Evolutionary conservation across 768 basidiomycete genomes (phyloP).

Genomic region (Floccularia luteovirens): DNA sequence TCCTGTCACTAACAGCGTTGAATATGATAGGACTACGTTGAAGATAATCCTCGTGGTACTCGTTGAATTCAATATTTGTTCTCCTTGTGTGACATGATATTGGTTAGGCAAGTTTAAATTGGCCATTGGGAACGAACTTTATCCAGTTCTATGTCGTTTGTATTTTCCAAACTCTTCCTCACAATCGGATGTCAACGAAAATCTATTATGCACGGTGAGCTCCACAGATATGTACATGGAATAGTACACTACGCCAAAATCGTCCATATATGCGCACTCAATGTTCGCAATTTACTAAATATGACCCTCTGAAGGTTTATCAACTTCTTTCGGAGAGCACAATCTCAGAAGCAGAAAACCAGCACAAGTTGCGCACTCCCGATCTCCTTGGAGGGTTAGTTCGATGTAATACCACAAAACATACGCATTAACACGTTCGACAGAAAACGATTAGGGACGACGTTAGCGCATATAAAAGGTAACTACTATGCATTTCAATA

Average conservation of each 20-base stretch:
- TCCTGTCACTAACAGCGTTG: background rate
- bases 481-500: background rate
- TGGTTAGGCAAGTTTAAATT: slow-evolving; percentile 3
- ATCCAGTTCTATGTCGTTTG: slow-evolving; percentile 8
- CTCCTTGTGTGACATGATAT: slow-evolving; percentile 1
- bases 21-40: slow-evolving; percentile 10
- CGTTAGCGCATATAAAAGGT: slow-evolving; percentile 44
- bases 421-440: background rate
- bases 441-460: slow-evolving; percentile 39
- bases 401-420: background rate
- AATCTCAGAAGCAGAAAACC: slow-evolving; percentile 30
- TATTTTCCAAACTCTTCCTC: background rate
- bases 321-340: slow-evolving; percentile 43
- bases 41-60: slow-evolving; percentile 9
- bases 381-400: slow-evolving; percentile 42
- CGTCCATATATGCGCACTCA: slow-evolving; percentile 11
- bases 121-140: slow-evolving; percentile 8
- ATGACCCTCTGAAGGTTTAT: slow-evolving; percentile 34
- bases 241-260: too few relatives aligned
- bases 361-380: slow-evolving; percentile 34
- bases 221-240: background rate
- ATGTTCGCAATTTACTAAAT: slow-evolving; percentile 2
- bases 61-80: background rate
- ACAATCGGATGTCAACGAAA: slow-evolving; percentile 1
- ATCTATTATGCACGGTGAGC: slow-evolving; percentile 18